Percentiles rank a stretch among this genome's conserved stretches.
phyloP scores from a whole-genome alignment of 352 stramenopile genomes.

The Blastocystis sp. region DNA sequence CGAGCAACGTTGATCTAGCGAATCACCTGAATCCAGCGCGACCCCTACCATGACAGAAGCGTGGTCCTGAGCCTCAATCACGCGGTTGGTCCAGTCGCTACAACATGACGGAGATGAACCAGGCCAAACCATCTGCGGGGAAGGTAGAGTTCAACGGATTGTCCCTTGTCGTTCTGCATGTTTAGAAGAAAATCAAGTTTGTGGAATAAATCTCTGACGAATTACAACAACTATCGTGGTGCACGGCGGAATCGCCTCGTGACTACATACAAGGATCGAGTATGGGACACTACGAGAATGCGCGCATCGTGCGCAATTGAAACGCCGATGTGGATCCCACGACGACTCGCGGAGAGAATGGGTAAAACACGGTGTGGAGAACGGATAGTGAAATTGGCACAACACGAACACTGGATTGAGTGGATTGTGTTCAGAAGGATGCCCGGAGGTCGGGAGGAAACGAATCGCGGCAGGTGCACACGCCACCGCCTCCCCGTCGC shows the following conservation, averaged over 20 bases:
- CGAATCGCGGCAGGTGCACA: too few species aligned
- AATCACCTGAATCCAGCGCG: neutral
- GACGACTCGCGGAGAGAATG: too few species aligned
- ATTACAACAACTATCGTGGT: slow-evolving; percentile 20
- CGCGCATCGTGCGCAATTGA: slow-evolving; percentile 11
- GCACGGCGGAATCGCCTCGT: slow-evolving; percentile 32
- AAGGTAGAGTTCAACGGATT: slow-evolving; percentile 68
- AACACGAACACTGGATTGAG: too few species aligned
- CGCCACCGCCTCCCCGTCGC: too few species aligned
- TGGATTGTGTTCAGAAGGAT: too few species aligned
- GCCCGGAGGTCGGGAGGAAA: too few species aligned
- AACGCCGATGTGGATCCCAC: too few species aligned
- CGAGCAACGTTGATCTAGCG: slow-evolving; percentile 65
- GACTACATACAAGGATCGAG: neutral
- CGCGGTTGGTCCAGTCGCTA: slow-evolving; percentile 70
- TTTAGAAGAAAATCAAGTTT: slow-evolving; percentile 15
- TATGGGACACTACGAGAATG: slow-evolving; percentile 39
- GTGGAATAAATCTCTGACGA: slow-evolving; percentile 46
- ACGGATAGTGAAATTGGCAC: too few species aligned
- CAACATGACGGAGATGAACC: neutral
- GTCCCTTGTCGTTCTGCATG: slow-evolving; percentile 71
- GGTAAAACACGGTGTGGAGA: too few species aligned
- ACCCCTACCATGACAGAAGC: slow-evolving; percentile 58
- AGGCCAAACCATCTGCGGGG: slow-evolving; percentile 62
- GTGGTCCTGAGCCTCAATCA: slow-evolving; percentile 56